phyloP scores from a whole-genome alignment of 352 stramenopile species.

The Hyaloperonospora brassicae region DNA sequence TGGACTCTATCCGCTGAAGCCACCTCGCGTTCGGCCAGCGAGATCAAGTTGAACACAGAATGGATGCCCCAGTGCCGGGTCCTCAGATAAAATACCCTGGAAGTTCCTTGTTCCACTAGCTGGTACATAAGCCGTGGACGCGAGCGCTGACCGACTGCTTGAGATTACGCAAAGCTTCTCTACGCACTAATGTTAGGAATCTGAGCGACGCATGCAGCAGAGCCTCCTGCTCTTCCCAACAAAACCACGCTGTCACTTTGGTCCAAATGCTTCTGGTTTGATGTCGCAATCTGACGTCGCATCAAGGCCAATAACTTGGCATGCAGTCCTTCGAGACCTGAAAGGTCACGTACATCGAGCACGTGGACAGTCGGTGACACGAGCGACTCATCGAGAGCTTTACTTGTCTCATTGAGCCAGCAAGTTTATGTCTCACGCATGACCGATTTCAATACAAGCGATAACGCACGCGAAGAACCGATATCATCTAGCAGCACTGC shows the following conservation, averaged over 20 bases:
- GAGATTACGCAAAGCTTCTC: constrained; percentile 44
- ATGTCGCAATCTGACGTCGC: constrained; percentile 17
- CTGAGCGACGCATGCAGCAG: constrained; percentile 44
- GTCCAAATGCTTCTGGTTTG: neutral
- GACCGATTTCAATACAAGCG: constrained; percentile 58
- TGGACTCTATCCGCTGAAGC: constrained; percentile 6
- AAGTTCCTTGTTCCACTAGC: constrained; percentile 48
- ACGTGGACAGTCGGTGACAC: constrained; percentile 48
- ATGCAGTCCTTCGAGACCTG: constrained; percentile 50
- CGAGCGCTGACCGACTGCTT: constrained; percentile 29
- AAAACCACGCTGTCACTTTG: constrained; percentile 5
- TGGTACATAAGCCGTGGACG: constrained; percentile 54
- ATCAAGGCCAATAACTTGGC: constrained; percentile 41
- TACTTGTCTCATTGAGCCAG: constrained; percentile 22
- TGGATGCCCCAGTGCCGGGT: constrained; percentile 46
- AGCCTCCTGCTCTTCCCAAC: constrained; percentile 23
- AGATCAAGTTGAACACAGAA: constrained; percentile 58
- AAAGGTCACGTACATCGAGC: constrained; percentile 62
- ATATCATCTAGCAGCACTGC: constrained; percentile 82
- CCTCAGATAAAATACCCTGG: constrained; percentile 58
- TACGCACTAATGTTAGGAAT: constrained; percentile 55
- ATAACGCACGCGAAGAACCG: constrained; percentile 75
- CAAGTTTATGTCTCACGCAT: constrained; percentile 54
- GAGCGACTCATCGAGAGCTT: constrained; percentile 47
- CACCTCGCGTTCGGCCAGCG: constrained; percentile 26